A percentile compares a stretch with the other conserved stretches of the same genome.
phyloP scores from a whole-genome alignment of 352 stramenopile species.

The Blastocystis hominis region DNA sequence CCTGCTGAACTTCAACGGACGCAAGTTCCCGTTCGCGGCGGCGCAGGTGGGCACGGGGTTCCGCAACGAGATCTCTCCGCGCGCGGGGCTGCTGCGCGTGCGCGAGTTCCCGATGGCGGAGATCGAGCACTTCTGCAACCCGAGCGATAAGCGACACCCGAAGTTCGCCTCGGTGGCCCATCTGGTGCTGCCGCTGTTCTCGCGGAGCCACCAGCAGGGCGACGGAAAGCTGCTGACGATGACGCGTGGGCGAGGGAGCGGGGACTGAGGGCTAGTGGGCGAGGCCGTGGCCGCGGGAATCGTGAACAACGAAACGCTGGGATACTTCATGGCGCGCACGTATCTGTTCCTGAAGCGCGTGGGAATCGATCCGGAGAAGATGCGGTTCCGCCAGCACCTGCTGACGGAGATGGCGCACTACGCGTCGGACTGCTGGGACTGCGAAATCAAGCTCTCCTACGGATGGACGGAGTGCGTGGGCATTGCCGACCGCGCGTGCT shows the following conservation, averaged over 20 bases:
- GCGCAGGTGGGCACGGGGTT: slow-evolving; percentile 79
- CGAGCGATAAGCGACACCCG: slow-evolving; percentile 89
- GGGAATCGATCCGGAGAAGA: slow-evolving; percentile 81
- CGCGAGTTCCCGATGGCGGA: slow-evolving; percentile 98
- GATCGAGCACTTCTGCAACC: slow-evolving; percentile 98
- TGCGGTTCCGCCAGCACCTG: slow-evolving; percentile 97
- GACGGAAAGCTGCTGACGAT: slow-evolving; percentile 86
- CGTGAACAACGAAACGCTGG: slow-evolving; percentile 94
- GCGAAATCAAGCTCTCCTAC: slow-evolving; percentile 92
- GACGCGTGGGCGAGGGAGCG: slow-evolving; percentile 66
- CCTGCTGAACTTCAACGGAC: slow-evolving; percentile 90
- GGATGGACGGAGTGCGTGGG: slow-evolving; percentile 97
- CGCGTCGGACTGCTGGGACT: slow-evolving; percentile 95
- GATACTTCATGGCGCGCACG: slow-evolving; percentile 95
- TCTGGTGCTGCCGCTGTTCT: slow-evolving; percentile 80
- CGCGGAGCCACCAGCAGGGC: slow-evolving; percentile 84
- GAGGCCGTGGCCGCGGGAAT: slow-evolving; percentile 81
- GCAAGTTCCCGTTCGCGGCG: slow-evolving; percentile 81
- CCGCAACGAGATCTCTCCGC: slow-evolving; percentile 90
- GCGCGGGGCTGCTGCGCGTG: slow-evolving; percentile 86
- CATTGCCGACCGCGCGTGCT: slow-evolving; percentile 93
- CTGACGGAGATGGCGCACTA: slow-evolving; percentile 99
- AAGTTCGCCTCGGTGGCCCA: slow-evolving; percentile 81
- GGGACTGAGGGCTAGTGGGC: slow-evolving; percentile 41
- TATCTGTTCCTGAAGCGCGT: slow-evolving; percentile 81